phyloP scores from a whole-genome alignment of 495 filamentous ascomycete species.

The Ramalina peruviana region DNA sequence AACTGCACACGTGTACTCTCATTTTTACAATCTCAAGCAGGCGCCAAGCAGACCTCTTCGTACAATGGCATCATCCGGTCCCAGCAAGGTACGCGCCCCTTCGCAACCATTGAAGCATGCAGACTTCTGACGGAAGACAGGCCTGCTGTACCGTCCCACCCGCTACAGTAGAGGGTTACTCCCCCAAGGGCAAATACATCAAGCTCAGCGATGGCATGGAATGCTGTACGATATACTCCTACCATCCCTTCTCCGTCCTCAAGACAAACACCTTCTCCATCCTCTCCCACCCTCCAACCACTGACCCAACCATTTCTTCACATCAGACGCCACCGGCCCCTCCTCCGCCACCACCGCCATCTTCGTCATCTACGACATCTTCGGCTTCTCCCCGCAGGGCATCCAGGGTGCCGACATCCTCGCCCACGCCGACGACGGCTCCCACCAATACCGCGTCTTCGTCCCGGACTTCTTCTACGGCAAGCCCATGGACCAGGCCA shows the following conservation, averaged over 20 bases:
- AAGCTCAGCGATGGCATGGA: conserved; percentile 42
- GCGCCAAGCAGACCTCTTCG: no score
- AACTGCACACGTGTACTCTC: no score
- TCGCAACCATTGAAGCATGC: background rate
- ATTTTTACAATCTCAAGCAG: no score
- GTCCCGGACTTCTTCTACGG: conserved; percentile 46
- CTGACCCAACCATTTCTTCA: background rate
- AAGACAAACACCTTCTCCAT: background rate
- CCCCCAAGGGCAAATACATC: conserved; percentile 46
- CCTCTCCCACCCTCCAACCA: background rate
- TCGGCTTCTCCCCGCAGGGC: conserved; percentile 41
- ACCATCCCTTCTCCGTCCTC: background rate
- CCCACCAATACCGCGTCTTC: conserved; percentile 41
- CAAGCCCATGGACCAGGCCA: conserved; percentile 29
- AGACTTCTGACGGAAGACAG: background rate
- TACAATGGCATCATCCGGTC: background rate
- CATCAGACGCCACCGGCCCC: conserved; percentile 38
- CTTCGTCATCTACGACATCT: conserved; percentile 42
- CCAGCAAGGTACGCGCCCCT: conserved; percentile 6
- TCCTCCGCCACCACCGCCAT: conserved; percentile 37
- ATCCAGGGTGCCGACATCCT: conserved; percentile 45
- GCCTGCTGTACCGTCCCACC: conserved; percentile 40
- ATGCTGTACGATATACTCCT: conserved; percentile 35
- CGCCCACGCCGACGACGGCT: conserved; percentile 27
- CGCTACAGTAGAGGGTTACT: conserved; percentile 40